Evolutionary conservation across 257 asterid species (phyloP).

Genomic region (Eustoma russellianum): DNA sequence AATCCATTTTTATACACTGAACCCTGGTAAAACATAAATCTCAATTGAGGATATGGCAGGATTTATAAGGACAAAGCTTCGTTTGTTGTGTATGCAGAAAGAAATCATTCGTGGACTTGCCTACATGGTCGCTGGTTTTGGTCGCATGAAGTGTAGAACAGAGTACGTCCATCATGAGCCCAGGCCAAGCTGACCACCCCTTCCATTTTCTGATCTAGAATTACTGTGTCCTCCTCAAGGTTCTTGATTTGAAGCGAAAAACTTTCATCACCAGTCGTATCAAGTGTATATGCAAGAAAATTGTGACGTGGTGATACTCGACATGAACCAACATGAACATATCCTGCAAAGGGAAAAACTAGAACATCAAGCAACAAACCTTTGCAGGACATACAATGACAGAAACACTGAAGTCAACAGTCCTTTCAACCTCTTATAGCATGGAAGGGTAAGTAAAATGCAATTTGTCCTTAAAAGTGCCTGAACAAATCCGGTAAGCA

Average conservation of each 20-base stretch:
- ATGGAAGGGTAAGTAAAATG: too few species aligned
- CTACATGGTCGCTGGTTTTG: slow-evolving; percentile 87
- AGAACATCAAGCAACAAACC: too few species aligned
- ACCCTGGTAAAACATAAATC: slow-evolving; percentile 44
- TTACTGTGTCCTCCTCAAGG: slow-evolving; percentile 30
- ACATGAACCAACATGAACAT: slow-evolving; percentile 91
- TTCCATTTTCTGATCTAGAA: slow-evolving; percentile 37
- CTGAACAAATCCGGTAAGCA: too few species aligned
- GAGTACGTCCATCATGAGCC: slow-evolving; percentile 62
- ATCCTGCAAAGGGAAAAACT: slow-evolving; percentile 43
- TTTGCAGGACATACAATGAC: too few species aligned
- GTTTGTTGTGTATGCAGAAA: not conserved
- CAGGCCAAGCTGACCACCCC: slow-evolving; percentile 94
- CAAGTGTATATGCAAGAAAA: slow-evolving; percentile 76
- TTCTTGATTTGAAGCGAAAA: slow-evolving; percentile 79
- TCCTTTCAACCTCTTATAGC: too few species aligned
- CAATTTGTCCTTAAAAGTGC: too few species aligned
- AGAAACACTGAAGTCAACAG: too few species aligned
- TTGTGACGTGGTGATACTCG: slow-evolving; percentile 86
- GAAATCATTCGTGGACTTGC: slow-evolving; percentile 26
- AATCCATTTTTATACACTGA: slow-evolving; percentile 48
- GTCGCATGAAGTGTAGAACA: slow-evolving; percentile 71
- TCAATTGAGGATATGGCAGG: slow-evolving; percentile 18
- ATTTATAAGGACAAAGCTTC: slow-evolving; percentile 6
- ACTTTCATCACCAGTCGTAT: slow-evolving; percentile 59